Evolutionary conservation across 352 stramenopile genomes (phyloP).

Genomic region (Pythium sp.): DNA sequence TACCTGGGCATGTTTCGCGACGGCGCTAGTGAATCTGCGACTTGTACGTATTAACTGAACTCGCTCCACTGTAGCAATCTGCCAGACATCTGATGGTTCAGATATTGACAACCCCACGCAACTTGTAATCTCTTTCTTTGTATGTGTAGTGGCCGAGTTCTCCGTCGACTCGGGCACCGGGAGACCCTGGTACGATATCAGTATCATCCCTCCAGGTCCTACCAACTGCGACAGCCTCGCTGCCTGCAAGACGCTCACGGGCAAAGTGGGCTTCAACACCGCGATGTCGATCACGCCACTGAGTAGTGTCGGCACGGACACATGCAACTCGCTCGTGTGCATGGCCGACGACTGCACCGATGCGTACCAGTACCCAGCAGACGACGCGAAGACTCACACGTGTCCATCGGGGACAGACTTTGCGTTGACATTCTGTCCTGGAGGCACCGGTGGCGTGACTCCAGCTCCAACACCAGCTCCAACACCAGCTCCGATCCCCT

Average conservation of each 20-base stretch:
- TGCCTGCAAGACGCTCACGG: conserved; percentile 43
- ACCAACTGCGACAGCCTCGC: conserved; percentile 39
- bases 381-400: conserved; percentile 61
- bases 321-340: conserved; percentile 46
- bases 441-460: conserved; percentile 29
- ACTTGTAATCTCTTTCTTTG: conserved; percentile 17
- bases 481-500: conserved; percentile 19
- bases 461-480: conserved; percentile 18
- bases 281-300: conserved; percentile 50
- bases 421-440: conserved; percentile 66
- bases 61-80: background rate
- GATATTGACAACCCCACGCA: background rate
- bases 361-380: conserved; percentile 56
- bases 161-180: conserved; percentile 33
- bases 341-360: conserved; percentile 49
- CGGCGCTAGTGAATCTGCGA: conserved; percentile 34
- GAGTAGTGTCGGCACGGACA: conserved; percentile 36
- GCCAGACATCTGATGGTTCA: too few relatives aligned
- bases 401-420: conserved; percentile 54
- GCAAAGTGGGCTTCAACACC: conserved; percentile 60
- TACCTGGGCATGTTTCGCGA: conserved; percentile 64
- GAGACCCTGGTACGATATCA: conserved; percentile 57
- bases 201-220: conserved; percentile 45
- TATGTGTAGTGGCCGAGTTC: conserved; percentile 43
- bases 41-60: conserved; percentile 19